Evolutionary conservation across 2,329 filamentous ascomycete species (phyloP), one percentile per base, ranked within the genome.

Genomic region (Chalaropsis ovoidea): DNA sequence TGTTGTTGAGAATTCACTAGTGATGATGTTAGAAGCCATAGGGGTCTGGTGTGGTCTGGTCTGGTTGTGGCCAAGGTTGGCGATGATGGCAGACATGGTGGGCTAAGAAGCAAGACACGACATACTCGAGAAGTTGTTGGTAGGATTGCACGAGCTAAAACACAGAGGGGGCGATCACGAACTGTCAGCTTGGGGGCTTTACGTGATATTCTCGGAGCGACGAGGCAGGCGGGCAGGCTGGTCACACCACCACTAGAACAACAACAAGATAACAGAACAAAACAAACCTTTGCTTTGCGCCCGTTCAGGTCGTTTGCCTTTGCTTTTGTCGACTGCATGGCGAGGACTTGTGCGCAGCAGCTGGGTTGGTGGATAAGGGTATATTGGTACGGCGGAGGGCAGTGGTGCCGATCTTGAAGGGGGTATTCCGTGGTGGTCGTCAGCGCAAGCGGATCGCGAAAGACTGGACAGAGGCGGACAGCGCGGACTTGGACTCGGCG

Each of bases 51-150:
- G n/a, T n/a, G n/a, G n/a, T n/a, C n/a, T n/a, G 13, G 56, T 22
- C n/a, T 65, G 69, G 67, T 61, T 66, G 49, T 22, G 66, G 67
- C 68, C n/a, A n/a, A n/a, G n/a, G n/a, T n/a, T 66, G 39, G 35
- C 68, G 67, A 22, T 45, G 19, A n/a, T 19, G 10, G 41, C 43
- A 43, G 19, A 19, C 19, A 39, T 35, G 17, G 42, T 31, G 52
- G 61, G 45, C 43, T 52, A 15, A 31, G 47, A 47, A 42, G 8
- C 42, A 66, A 64, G 63, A 64, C 60, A 42, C 11, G 60, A 78
- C 88, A 77, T 85, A 95, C 90, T 95, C 88, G 72, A 99, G 85
- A 72, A 99, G 84, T 78, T 95, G 89, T 79, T 95, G 89, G 79
- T 99, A 99, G 71, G 94, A 97, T 77, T 87, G 89, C 75, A 92